Conservation (phyloP, 768 basidiomycete species). For the Boletus sp. region DNA sequence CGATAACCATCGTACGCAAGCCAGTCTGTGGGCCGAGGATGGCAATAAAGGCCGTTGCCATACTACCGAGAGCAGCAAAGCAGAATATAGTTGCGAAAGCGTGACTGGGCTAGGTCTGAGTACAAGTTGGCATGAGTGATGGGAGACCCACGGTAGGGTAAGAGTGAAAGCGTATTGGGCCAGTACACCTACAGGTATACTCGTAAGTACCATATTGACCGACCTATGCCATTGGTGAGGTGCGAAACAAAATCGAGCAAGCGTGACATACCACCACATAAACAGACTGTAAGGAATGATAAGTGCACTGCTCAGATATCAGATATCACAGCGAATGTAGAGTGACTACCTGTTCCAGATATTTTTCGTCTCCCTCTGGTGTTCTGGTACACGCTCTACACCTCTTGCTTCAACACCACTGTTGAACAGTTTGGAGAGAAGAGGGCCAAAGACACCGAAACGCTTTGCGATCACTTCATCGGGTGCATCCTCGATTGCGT, state of each 20-base stretch:
- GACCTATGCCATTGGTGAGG: constrained; percentile 33
- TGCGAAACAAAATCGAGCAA: not conserved
- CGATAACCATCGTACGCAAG: constrained; percentile 53
- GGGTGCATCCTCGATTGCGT: constrained; percentile 25
- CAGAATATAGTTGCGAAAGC: constrained; percentile 44
- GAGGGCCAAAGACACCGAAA: constrained; percentile 30
- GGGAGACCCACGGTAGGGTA: constrained; percentile 40
- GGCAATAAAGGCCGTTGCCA: constrained; percentile 49
- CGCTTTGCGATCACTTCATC: constrained; percentile 29
- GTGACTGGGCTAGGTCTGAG: constrained; percentile 31
- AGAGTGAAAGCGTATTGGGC: constrained; percentile 49
- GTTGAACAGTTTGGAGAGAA: constrained; percentile 41
- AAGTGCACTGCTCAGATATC: not conserved
- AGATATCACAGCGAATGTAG: not conserved
- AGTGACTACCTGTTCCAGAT: constrained; percentile 34
- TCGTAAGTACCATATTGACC: constrained; percentile 47
- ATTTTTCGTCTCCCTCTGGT: constrained; percentile 44
- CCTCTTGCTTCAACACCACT: constrained; percentile 54
- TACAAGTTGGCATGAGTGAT: not conserved
- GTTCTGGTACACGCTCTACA: constrained; percentile 53
- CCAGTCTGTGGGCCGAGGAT: constrained; percentile 54
- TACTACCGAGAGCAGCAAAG: constrained; percentile 44
- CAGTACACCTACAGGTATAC: constrained; percentile 50
- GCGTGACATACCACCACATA: constrained; percentile 43
- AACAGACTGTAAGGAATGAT: constrained; percentile 32